Base-by-base conservation (phyloP, 768 basidiomycete species). In the Crucibulum laeve region DNA sequence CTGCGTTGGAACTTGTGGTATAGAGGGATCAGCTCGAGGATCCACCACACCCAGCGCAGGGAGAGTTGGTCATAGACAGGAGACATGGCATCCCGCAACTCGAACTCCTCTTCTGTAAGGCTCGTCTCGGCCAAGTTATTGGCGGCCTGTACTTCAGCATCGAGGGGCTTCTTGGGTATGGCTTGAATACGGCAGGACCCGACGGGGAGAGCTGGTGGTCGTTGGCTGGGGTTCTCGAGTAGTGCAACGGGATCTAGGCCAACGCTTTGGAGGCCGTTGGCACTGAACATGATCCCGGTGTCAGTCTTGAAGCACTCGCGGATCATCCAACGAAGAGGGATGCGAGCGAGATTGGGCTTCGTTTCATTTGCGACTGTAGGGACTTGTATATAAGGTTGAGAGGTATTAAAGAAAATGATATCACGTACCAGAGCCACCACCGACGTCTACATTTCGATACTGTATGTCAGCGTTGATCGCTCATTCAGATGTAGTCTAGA, bases 241-340 rank as follows among this genome's bases (percentile, higher is more conserved):
- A 77, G 68, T 37, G 51, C 59, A 37, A 53, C 40, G 0, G 62
- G 63, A 33, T 78, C 68, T 35, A 79, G 40, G 0, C 79, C 72
- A 7, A 75, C 56, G 3, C 56, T 45, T 14, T 57, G 58, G 30
- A 82, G 63, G 15, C 61, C 64, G 18, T 68, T 65, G 1, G 65
- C 51, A 15, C 73, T 61, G 63, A 85, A 85, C 52, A 81, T 63
- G 48, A 85, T 80, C 0, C 82, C 83, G 1, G 69, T 69, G 3
- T 78, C 53, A 5, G 71, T 56, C 39, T 65, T 66, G 69, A 85
- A 80, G 48, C 74, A 77, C 53, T 87, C 74, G 28, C 84, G 76
- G 45, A 87, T 66, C 82, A 87, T 85, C 84, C 85, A 82, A 1
- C 75, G 68, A 3, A 82, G 64, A 1, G 78, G 59, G 25, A 80